Conservation (phyloP, 179 eudicot genomes). For the Beta macrorhiza region DNA sequence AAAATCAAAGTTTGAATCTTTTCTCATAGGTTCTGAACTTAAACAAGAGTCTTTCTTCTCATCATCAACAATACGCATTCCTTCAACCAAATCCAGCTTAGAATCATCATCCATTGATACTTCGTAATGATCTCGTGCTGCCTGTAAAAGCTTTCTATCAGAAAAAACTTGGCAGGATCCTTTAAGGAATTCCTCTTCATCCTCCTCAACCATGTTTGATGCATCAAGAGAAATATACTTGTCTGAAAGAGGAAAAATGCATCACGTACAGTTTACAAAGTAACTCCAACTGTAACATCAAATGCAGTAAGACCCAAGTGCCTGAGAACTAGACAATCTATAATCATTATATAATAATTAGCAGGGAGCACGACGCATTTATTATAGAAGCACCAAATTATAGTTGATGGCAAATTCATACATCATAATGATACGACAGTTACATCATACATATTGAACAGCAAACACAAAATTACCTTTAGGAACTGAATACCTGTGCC, state of each 20-base stretch:
- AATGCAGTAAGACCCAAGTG: background rate
- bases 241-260: conserved; percentile 40
- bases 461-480: conserved; percentile 49
- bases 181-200: conserved; percentile 68
- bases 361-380: background rate
- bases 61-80: conserved; percentile 30
- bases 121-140: conserved; percentile 35
- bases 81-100: conserved; percentile 33
- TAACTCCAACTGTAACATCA: conserved; percentile 14
- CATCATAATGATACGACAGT: background rate
- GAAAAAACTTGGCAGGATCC: conserved; percentile 47
- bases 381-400: background rate
- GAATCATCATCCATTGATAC: conserved; percentile 33
- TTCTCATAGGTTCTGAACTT: conserved; percentile 67
- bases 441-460: background rate
- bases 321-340: background rate
- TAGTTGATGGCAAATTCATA: background rate
- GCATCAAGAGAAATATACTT: conserved; percentile 57
- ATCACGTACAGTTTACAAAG: conserved; percentile 5
- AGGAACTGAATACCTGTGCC: conserved; percentile 48
- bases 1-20: conserved; percentile 32
- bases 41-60: conserved; percentile 52
- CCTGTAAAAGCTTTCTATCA: conserved; percentile 33
- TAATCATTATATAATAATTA: background rate
- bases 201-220: conserved; percentile 68